Conservation (phyloP, 345 rosid genomes). For the Durio zibethinus region DNA sequence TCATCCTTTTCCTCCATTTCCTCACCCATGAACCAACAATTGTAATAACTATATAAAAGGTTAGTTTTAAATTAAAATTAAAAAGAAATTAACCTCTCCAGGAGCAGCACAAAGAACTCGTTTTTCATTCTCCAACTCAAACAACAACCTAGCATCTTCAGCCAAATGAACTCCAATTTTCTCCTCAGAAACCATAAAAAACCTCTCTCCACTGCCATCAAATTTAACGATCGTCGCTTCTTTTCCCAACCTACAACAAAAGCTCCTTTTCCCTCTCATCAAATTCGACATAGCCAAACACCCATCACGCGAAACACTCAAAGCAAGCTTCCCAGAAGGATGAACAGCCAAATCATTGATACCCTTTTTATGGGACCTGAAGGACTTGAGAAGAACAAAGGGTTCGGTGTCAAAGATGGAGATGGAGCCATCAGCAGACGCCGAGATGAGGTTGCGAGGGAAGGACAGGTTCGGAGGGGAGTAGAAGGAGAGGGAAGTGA, state of each 20-base stretch:
- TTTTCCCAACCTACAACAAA: constrained; percentile 62
- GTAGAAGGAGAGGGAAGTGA: constrained; percentile 77
- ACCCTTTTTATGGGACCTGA: constrained; percentile 59
- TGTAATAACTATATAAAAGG: neutral
- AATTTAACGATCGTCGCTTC: constrained; percentile 69
- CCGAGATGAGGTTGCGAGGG: constrained; percentile 86
- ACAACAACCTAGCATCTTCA: constrained; percentile 76
- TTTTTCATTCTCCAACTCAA: constrained; percentile 59
- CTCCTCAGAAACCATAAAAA: constrained; percentile 65
- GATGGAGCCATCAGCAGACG: constrained; percentile 79
- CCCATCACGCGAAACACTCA: constrained; percentile 77
- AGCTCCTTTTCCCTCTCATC: constrained; percentile 85
- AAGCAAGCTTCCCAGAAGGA: constrained; percentile 76
- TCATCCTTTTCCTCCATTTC: neutral
- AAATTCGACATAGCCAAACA: constrained; percentile 84
- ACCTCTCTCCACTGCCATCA: constrained; percentile 56
- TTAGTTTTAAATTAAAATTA: neutral
- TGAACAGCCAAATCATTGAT: constrained; percentile 75
- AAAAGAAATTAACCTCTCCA: constrained; percentile 52
- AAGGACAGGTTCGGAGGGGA: constrained; percentile 68
- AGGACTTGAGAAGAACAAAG: constrained; percentile 68
- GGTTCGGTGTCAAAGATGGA: constrained; percentile 83
- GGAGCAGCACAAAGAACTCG: constrained; percentile 77
- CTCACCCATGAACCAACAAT: neutral
- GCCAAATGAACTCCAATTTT: constrained; percentile 69